phyloP scores from a whole-genome alignment of 1,284 basidiomycete species.

The Pascua sp. region DNA sequence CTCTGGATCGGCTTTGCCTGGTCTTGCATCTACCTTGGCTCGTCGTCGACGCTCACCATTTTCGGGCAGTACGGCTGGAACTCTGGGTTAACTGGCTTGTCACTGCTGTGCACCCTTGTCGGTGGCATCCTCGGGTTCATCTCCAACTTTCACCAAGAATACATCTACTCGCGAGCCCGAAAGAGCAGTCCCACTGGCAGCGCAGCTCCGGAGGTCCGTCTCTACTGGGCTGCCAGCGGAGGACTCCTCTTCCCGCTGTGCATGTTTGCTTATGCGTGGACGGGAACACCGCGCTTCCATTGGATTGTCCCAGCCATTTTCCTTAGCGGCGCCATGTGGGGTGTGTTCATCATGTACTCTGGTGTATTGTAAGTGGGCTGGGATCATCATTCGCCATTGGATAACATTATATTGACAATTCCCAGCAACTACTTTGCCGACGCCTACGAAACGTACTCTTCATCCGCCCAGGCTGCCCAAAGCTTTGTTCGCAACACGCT shows the following conservation, averaged over 20 bases:
- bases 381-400: background rate
- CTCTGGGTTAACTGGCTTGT: constrained; percentile 29
- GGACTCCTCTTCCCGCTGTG: constrained; percentile 41
- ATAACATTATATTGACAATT: too few species aligned
- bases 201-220: constrained; percentile 51
- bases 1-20: constrained; percentile 51
- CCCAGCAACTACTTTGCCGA: constrained; percentile 43
- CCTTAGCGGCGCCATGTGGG: constrained; percentile 27
- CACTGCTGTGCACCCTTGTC: constrained; percentile 47
- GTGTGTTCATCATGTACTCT: constrained; percentile 40
- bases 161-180: constrained; percentile 30
- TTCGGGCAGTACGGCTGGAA: constrained; percentile 41
- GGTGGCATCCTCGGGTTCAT: constrained; percentile 70
- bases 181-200: constrained; percentile 34
- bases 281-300: constrained; percentile 27
- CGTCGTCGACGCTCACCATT: constrained; percentile 32
- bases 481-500: constrained; percentile 43
- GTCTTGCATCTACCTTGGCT: constrained; percentile 42
- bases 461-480: constrained; percentile 48
- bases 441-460: constrained; percentile 46
- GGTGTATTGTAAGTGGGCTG: constrained; percentile 40
- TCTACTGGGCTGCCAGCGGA: constrained; percentile 48
- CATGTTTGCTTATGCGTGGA: constrained; percentile 43
- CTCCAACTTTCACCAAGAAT: constrained; percentile 55
- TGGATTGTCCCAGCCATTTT: constrained; percentile 40